Evolutionary conservation across 768 basidiomycete species (phyloP), one percentile per base, ranked within the genome.

Genomic region (Xerocomus spinulosus): DNA sequence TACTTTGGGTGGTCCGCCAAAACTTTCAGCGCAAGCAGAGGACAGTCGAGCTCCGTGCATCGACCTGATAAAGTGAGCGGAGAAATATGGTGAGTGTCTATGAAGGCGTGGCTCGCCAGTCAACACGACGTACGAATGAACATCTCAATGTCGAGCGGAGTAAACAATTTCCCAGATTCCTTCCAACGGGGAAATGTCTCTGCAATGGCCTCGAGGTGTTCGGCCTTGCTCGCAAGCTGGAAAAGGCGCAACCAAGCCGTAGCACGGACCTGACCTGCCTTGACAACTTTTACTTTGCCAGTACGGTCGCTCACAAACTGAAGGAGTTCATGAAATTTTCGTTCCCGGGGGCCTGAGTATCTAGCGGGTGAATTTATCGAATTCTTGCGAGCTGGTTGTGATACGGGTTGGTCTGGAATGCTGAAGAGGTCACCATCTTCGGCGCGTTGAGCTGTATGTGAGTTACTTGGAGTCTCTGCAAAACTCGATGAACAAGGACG

Each of bases 1-100:
- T 85, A 83, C 58, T 80, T 81, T 13, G 80, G 69, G 48, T 75
- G 82, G 58, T 86, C 68, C 18, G 78, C 76, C 57, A 83, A 82
- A 18, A 84, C 76, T 28, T 75, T 67, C 12, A 87, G 67, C 3
- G 83, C 82, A 32, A 85, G 72, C 21, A 66, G 55, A 3, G 80
- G 78, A 48, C 78, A 79, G 13, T 66, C 58, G 2, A 85, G 73
- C 55, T 83, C 74, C 50, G 76, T 70, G 45, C 83, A 86, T 9
- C 85, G 83, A 20, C 77, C 84, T 87, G 29, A 30, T 2, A 33
- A 17, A 28, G 34, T 15, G n/a, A 9, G 33, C 10, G 29, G 49
- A 37, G 2, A 42, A 15, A 42, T 4, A 7, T 9, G 18, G 42
- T 48, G 25, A 52, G 21, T 9, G 17, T 6, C 9, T 26, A 21